Base-by-base conservation (phyloP, 805 yeast species). In the Monosporozyma siamensis region DNA sequence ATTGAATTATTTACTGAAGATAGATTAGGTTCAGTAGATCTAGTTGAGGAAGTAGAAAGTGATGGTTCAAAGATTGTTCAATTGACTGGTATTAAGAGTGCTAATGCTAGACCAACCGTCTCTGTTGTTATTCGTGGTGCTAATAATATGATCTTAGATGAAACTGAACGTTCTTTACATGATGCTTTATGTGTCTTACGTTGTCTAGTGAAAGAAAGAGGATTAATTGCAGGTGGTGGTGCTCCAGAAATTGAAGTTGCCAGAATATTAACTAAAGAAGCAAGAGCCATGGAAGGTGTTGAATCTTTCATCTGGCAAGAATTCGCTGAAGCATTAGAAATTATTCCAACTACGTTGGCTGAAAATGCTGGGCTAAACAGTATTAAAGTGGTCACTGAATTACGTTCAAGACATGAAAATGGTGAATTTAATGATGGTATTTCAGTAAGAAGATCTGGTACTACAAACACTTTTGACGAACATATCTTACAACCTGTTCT, bases 181-280 rank as follows among this genome's bases (percentile, higher is more conserved):
- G 99, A 92, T 65, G 97, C 98, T 0, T 73, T 92, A 44, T 92
- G 99, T 74, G 98, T 90, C 21, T 74, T 88, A 44, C 77, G 95
- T 58, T 87, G 95, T 66, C 70, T 87, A 43, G 95, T 88, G 22
- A 86, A 87, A 59, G 87, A 85, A 61, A 82, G 76, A 58, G 95
- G 95, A 25, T 61, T 83, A 59, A 88, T 92, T 67, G 96, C 97
- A 11, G 99, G 99, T 55, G 99, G 98, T 49, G 98, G 97, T 55
- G 97, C 98, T 5, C 95, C 97, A 37, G 97, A 88, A 66, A 78
- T 88, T 50, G 96, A 89, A 69, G 80, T 86, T 6, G 78, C 95
- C 9, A 77, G 90, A 49, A 75, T 75, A 11, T 67, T 88, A 51
- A 68, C 75, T 52, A 78, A 77, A 52, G 95, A 87, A 62, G 73